Conservation (phyloP, 202 grass and related monocot genomes). For the Schoenoplectus tabernaemontani region DNA sequence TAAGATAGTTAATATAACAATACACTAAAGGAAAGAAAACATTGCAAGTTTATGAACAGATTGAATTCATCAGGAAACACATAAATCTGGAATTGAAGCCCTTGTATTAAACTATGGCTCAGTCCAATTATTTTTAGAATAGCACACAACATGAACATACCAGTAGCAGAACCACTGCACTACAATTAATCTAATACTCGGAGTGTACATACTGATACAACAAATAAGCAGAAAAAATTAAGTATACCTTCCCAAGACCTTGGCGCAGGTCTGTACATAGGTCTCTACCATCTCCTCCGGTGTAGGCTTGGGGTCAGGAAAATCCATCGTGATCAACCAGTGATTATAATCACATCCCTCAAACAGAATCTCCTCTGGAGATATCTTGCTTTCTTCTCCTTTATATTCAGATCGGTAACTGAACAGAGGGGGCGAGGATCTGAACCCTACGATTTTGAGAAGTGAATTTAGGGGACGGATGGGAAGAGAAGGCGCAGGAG, state of each 20-base stretch:
- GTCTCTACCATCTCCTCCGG: conserved; percentile 91
- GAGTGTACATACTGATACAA: neutral
- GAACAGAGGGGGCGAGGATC: conserved; percentile 36
- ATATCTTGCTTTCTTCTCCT: conserved; percentile 42
- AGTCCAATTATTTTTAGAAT: neutral
- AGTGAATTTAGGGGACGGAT: conserved; percentile 16
- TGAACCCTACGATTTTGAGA: conserved; percentile 34
- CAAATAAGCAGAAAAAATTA: neutral
- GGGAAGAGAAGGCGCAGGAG: neutral
- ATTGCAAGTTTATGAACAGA: neutral
- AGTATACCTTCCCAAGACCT: conserved; percentile 84
- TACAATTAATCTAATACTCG: neutral
- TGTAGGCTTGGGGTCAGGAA: conserved; percentile 68
- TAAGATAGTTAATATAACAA: neutral
- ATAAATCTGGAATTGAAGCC: neutral
- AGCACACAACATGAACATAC: neutral
- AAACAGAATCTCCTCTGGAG: conserved; percentile 83
- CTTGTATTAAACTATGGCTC: neutral
- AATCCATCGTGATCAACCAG: conserved; percentile 99
- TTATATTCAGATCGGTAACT: conserved; percentile 33
- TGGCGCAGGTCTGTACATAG: conserved; percentile 80
- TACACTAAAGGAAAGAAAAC: neutral
- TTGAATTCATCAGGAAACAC: neutral
- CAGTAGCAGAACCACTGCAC: neutral
- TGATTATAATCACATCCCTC: conserved; percentile 98